Evolutionary conservation across 805 yeast genomes (phyloP).

Genomic region (Dipodascopsis uninucleata): DNA sequence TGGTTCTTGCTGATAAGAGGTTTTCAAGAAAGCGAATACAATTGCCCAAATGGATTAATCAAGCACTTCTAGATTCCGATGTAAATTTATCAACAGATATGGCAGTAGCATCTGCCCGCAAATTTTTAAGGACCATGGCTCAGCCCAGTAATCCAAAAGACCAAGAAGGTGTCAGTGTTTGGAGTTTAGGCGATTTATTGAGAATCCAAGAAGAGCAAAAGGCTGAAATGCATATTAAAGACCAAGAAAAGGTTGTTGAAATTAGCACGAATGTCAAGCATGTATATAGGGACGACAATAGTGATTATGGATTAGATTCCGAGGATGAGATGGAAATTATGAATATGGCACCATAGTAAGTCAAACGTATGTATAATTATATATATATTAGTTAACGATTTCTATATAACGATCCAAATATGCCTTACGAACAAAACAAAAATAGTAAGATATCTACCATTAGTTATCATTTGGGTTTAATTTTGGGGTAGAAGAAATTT

Average conservation of each 20-base stretch:
- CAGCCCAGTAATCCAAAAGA: constrained; percentile 88
- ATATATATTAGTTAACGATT: no score
- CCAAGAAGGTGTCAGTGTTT: constrained; percentile 90
- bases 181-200: constrained; percentile 72
- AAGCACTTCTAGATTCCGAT: constrained; percentile 88
- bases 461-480: no score
- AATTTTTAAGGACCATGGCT: constrained; percentile 86
- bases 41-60: constrained; percentile 95
- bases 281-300: not conserved
- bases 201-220: constrained; percentile 53
- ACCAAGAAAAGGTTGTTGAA: not conserved
- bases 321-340: not conserved
- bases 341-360: not conserved
- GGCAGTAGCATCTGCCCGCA: constrained; percentile 93
- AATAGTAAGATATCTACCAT: no score
- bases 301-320: not conserved
- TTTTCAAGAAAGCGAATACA: constrained; percentile 70
- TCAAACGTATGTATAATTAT: not conserved
- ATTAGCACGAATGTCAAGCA: not conserved
- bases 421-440: no score
- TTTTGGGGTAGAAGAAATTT: no score
- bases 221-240: constrained; percentile 10
- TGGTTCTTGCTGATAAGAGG: constrained; percentile 95
- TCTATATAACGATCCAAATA: no score
- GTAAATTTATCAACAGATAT: constrained; percentile 90